A percentile compares a stretch with the other conserved stretches of the same genome.
phyloP scores from a whole-genome alignment of 257 asterid genomes.

The Orobanche coerulescens region DNA sequence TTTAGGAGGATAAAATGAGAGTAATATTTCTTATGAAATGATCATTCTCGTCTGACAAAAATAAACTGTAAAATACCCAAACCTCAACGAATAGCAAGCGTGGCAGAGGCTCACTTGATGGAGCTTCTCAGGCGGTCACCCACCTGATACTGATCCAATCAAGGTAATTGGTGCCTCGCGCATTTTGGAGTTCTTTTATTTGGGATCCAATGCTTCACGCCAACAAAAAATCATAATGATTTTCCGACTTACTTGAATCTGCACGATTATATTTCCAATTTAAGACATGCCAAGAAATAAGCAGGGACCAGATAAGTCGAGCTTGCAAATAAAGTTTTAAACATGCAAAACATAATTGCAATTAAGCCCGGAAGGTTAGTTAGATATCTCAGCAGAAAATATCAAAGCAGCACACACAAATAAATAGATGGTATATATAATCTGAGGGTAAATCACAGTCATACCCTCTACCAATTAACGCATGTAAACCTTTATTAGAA shows the following conservation, averaged over 20 bases:
- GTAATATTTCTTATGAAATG: neutral
- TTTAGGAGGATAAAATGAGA: constrained; percentile 5
- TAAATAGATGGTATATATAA: neutral
- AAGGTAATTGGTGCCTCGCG: constrained; percentile 63
- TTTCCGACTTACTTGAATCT: constrained; percentile 32
- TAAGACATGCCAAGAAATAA: constrained; percentile 5
- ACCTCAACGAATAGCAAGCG: constrained; percentile 53
- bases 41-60: neutral
- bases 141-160: constrained; percentile 97
- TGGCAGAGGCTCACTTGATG: constrained; percentile 96
- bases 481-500: neutral
- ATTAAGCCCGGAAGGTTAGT: neutral
- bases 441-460: neutral
- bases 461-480: too few relatives aligned
- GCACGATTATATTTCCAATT: constrained; percentile 28
- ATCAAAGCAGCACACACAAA: neutral
- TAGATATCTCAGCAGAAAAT: neutral
- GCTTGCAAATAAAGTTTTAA: neutral
- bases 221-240: constrained; percentile 25
- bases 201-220: constrained; percentile 99
- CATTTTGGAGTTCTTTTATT: constrained; percentile 86
- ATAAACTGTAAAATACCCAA: constrained; percentile 26
- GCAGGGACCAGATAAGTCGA: neutral
- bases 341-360: neutral
- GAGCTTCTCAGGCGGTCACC: constrained; percentile 99